These are phyloP conservation scores for Sugiyamaella novakii DNA, from an alignment of 1,139 yeast species.

Conservation along the genomic window DNA sequence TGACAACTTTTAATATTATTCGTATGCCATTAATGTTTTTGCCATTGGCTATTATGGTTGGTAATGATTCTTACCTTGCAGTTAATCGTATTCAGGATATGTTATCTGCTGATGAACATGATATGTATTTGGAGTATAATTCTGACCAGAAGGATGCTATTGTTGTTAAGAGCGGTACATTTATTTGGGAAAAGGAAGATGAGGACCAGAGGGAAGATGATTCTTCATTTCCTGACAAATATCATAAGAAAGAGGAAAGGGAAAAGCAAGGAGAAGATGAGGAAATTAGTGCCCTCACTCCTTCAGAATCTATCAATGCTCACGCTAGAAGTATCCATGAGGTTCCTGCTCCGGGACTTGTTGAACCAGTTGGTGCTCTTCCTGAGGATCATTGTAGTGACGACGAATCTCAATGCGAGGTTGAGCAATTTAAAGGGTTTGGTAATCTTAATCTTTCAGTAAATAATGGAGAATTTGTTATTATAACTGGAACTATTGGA, in stretches of 20 bases:
- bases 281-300: conserved; percentile 29
- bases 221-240: too few relatives aligned
- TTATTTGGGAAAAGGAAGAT: conserved; percentile 67
- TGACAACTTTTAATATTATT: conserved; percentile 70
- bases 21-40: conserved; percentile 71
- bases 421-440: conserved; percentile 48
- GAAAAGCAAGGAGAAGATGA: conserved; percentile 25
- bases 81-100: conserved; percentile 59
- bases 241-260: conserved; percentile 22
- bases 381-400: conserved; percentile 42
- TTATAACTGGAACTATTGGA: conserved; percentile 72
- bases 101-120: conserved; percentile 49
- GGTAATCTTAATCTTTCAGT: conserved; percentile 49
- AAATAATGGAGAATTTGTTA: conserved; percentile 60
- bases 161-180: conserved; percentile 54
- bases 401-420: conserved; percentile 2
- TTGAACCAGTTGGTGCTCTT: conserved; percentile 37
- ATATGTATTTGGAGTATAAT: conserved; percentile 40
- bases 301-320: conserved; percentile 31
- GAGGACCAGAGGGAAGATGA: too few relatives aligned
- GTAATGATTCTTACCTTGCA: conserved; percentile 71
- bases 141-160: conserved; percentile 44
- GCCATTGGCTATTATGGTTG: conserved; percentile 64
- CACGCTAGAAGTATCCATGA: conserved; percentile 37
- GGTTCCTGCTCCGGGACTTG: conserved; percentile 32